These are phyloP conservation scores for Colletotrichum karsti DNA, from an alignment of 2,329 filamentous ascomycete genomes.

Conservation along the genomic window DNA sequence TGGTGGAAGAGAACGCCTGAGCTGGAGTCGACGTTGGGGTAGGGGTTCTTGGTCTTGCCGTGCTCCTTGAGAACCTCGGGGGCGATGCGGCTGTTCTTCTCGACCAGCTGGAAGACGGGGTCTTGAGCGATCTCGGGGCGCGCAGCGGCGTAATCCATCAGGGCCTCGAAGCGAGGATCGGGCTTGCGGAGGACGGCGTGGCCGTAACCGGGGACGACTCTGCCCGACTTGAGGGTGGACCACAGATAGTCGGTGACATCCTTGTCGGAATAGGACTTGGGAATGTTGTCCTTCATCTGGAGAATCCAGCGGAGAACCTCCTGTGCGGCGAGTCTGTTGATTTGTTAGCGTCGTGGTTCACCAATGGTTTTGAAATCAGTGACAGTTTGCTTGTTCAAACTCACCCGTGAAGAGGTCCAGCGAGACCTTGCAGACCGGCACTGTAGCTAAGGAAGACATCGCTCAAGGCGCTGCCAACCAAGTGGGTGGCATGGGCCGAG, in stretches of 20 bases:
- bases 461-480: constrained; percentile 92
- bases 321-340: constrained; percentile 82
- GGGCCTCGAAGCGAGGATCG: constrained; percentile 93
- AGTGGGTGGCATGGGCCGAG: constrained; percentile 92
- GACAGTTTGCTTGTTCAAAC: not conserved
- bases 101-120: constrained; percentile 92
- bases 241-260: constrained; percentile 92
- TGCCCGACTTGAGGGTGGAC: constrained; percentile 90
- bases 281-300: constrained; percentile 92
- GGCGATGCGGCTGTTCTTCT: constrained; percentile 91
- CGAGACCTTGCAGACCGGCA: constrained; percentile 92
- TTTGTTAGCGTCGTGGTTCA: constrained; percentile 15
- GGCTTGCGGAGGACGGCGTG: constrained; percentile 97
- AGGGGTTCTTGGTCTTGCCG: constrained; percentile 98
- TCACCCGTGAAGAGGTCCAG: constrained; percentile 71
- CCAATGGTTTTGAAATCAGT: no score
- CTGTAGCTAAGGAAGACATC: constrained; percentile 97
- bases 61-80: constrained; percentile 92
- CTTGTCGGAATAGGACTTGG: constrained; percentile 77
- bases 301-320: constrained; percentile 97
- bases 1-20: constrained; percentile 97
- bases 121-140: constrained; percentile 86
- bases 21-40: constrained; percentile 94
- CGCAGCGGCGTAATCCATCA: constrained; percentile 93
- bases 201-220: constrained; percentile 93